phyloP scores from a whole-genome alignment of 1,139 yeast genomes.

The Suhomyces panamericanus region DNA sequence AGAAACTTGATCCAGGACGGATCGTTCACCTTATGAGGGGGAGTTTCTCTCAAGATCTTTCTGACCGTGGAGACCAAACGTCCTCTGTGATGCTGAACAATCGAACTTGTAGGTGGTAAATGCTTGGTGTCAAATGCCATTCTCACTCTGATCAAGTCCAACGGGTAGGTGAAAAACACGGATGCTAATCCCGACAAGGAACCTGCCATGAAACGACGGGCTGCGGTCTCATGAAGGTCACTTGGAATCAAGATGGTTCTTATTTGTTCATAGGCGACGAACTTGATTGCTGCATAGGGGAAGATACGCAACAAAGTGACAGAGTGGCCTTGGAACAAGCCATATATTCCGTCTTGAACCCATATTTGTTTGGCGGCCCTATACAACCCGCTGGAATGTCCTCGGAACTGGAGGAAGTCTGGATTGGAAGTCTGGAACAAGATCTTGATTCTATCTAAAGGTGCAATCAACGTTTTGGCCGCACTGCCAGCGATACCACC shows the following conservation, averaged over 20 bases:
- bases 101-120: conserved; percentile 20
- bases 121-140: conserved; percentile 76
- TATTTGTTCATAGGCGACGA: conserved; percentile 95
- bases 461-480: conserved; percentile 94
- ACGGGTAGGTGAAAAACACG: conserved; percentile 88
- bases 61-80: conserved; percentile 54
- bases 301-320: conserved; percentile 88
- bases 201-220: conserved; percentile 83
- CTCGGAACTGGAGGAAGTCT: conserved; percentile 75
- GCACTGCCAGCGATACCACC: conserved; percentile 97
- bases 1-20: conserved; percentile 38
- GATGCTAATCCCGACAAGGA: conserved; percentile 85
- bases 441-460: conserved; percentile 91
- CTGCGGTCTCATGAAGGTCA: conserved; percentile 72
- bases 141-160: conserved; percentile 86
- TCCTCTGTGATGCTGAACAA: conserved; percentile 39
- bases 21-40: conserved; percentile 42
- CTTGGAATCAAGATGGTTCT: conserved; percentile 76
- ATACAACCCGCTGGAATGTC: conserved; percentile 74
- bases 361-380: conserved; percentile 71
- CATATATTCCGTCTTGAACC: conserved; percentile 69
- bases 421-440: conserved; percentile 95
- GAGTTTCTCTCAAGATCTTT: conserved; percentile 63
- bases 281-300: conserved; percentile 96
- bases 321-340: conserved; percentile 93